Evolutionary conservation across 2,329 filamentous ascomycete species (phyloP).

Genomic region (Aspergillus japonicus): DNA sequence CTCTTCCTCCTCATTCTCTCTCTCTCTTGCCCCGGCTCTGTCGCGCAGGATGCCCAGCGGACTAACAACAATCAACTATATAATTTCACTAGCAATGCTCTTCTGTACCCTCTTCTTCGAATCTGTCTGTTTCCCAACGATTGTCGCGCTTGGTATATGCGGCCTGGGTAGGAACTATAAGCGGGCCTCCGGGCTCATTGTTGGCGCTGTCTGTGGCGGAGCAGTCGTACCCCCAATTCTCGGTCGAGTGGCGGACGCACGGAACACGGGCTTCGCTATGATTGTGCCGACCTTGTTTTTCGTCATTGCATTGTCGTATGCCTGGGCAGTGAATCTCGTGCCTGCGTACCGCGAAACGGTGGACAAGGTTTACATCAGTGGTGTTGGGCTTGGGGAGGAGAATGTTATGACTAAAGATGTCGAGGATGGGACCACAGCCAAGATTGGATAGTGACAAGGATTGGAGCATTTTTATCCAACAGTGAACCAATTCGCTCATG

Average conservation of each 20-base stretch:
- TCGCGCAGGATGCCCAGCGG: no score
- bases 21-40: neutral
- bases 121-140: constrained; percentile 77
- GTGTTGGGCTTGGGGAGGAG: constrained; percentile 42
- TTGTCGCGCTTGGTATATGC: constrained; percentile 75
- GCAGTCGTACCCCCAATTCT: constrained; percentile 71
- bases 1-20: no score
- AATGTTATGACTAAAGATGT: constrained; percentile 24
- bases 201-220: constrained; percentile 70
- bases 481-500: constrained; percentile 14
- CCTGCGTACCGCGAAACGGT: constrained; percentile 62
- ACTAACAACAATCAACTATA: no score
- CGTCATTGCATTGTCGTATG: constrained; percentile 56
- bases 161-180: constrained; percentile 75
- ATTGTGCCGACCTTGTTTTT: constrained; percentile 65
- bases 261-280: constrained; percentile 65
- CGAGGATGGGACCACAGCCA: constrained; percentile 4
- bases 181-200: constrained; percentile 70
- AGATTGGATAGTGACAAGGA: constrained; percentile 7
- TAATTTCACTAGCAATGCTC: constrained; percentile 49
- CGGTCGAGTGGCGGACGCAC: constrained; percentile 64
- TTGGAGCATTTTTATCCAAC: neutral
- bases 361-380: constrained; percentile 54
- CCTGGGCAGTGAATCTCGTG: constrained; percentile 64
- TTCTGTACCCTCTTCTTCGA: constrained; percentile 76